phyloP scores from a whole-genome alignment of 208 protist genomes.

The Sergeia podlipaevii region DNA sequence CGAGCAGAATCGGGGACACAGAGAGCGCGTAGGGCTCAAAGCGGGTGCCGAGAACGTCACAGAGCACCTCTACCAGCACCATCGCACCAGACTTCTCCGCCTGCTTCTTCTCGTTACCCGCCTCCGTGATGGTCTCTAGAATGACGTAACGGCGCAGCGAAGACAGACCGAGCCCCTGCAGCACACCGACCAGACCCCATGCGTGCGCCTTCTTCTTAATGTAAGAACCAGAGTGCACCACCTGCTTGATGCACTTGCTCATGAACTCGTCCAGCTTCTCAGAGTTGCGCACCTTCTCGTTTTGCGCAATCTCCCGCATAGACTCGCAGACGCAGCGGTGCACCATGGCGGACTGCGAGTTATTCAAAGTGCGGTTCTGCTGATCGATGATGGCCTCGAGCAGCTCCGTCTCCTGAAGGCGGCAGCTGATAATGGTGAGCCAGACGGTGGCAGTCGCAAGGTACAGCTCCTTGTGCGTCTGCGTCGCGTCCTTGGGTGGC shows the following conservation, averaged over 20 bases:
- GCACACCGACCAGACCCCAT: constrained; percentile 80
- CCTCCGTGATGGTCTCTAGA: constrained; percentile 52
- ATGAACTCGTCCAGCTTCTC: constrained; percentile 86
- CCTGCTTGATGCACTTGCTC: constrained; percentile 89
- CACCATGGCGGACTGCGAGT: constrained; percentile 86
- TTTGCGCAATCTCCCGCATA: constrained; percentile 85
- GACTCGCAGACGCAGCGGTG: constrained; percentile 86
- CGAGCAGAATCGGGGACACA: constrained; percentile 60
- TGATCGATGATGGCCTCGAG: constrained; percentile 87
- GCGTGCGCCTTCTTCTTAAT: constrained; percentile 92
- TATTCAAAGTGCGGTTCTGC: constrained; percentile 84
- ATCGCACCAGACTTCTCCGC: constrained; percentile 77
- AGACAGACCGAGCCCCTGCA: constrained; percentile 75
- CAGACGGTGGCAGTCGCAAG: constrained; percentile 84
- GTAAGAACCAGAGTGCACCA: constrained; percentile 82
- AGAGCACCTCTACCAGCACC: constrained; percentile 85
- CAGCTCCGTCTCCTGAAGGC: constrained; percentile 73
- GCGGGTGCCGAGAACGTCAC: constrained; percentile 60
- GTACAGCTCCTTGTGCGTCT: constrained; percentile 82
- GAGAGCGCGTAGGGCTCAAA: constrained; percentile 89
- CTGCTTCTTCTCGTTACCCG: constrained; percentile 69
- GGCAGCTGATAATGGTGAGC: constrained; percentile 88
- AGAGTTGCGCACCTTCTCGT: constrained; percentile 54
- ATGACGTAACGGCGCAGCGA: constrained; percentile 74
- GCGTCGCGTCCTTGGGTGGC: constrained; percentile 76